These are phyloP conservation scores for Gossypium aridum DNA, from an alignment of 441 rosid genomes.

Conservation along the genomic window DNA sequence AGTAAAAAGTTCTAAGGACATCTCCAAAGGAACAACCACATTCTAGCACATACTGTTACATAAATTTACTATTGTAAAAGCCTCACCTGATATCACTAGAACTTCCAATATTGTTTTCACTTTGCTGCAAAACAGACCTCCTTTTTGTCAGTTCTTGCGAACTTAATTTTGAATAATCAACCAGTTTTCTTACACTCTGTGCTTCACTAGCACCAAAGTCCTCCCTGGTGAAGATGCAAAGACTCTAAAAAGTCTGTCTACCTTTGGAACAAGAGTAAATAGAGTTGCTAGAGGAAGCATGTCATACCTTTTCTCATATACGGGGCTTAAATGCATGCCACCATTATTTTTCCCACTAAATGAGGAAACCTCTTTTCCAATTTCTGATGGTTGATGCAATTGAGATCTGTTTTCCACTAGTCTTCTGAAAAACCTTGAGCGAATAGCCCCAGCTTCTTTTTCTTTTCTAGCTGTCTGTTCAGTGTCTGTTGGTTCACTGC, in stretches of 20 bases:
- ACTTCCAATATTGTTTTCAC: conserved; percentile 20
- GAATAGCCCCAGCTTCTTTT: conserved; percentile 31
- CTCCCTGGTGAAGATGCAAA: conserved; percentile 20
- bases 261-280: neutral
- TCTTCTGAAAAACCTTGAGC: conserved; percentile 33
- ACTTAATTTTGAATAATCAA: conserved; percentile 12
- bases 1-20: neutral
- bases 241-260: neutral
- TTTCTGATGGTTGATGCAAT: conserved; percentile 22
- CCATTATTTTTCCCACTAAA: conserved; percentile 21
- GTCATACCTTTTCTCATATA: conserved; percentile 29
- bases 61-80: conserved; percentile 2
- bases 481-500: conserved; percentile 23
- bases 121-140: conserved; percentile 20
- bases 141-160: conserved; percentile 17
- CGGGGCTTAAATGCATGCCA: conserved; percentile 13
- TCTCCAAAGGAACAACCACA: neutral
- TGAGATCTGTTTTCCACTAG: conserved; percentile 24
- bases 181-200: conserved; percentile 22
- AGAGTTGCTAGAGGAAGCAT: conserved; percentile 2
- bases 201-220: conserved; percentile 17
- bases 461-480: conserved; percentile 22
- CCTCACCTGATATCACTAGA: conserved; percentile 24
- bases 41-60: neutral
- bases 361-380: conserved; percentile 24